Conservation (phyloP, 345 rosid genomes). For the Linum lewisii region DNA sequence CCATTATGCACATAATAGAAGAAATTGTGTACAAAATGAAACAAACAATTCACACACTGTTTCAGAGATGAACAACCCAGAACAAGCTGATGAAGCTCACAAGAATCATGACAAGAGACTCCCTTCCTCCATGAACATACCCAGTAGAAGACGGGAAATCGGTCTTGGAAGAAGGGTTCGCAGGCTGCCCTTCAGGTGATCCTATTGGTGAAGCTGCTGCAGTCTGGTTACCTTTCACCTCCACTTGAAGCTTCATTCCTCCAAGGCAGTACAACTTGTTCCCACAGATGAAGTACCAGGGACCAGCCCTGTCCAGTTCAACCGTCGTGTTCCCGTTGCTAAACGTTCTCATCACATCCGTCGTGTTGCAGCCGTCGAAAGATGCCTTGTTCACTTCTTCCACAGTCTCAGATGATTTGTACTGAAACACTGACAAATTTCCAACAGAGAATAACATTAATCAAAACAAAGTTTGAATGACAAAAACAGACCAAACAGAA, state of each 20-base stretch:
- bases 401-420: constrained; percentile 52
- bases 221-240: constrained; percentile 26
- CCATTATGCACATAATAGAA: too few species aligned
- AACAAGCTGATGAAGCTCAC: neutral
- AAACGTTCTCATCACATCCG: constrained; percentile 35
- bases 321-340: constrained; percentile 76
- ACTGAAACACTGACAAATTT: constrained; percentile 54
- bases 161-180: constrained; percentile 15
- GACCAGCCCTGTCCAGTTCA: constrained; percentile 41
- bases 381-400: constrained; percentile 40
- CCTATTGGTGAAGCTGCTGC: constrained; percentile 32
- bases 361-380: constrained; percentile 49
- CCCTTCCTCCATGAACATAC: neutral
- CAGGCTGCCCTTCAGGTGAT: constrained; percentile 38
- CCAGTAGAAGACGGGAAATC: neutral
- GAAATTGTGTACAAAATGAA: too few species aligned
- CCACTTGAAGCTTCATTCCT: constrained; percentile 69
- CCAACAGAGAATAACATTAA: too few species aligned
- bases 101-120: neutral
- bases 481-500: too few species aligned
- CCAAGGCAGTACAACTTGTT: constrained; percentile 66
- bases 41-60: neutral
- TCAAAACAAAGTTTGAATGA: too few species aligned
- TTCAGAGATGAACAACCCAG: neutral
- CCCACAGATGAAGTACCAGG: constrained; percentile 51